phyloP scores from a whole-genome alignment of 805 yeast genomes.

The Starmerella stigmatis region DNA sequence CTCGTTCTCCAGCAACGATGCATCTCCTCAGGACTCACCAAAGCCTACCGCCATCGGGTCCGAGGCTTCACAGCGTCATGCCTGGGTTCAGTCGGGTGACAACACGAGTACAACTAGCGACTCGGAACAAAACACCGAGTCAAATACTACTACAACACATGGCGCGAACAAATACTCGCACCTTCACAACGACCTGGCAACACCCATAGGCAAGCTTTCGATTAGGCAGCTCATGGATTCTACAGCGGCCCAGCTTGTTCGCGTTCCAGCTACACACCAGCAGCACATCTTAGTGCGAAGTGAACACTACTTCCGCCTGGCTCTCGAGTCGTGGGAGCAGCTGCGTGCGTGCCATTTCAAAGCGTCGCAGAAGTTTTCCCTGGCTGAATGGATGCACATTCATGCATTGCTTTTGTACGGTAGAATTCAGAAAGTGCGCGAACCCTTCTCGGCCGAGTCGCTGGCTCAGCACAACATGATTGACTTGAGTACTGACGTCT shows the following conservation, averaged over 20 bases:
- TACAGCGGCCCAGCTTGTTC: background rate
- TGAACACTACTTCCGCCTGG: constrained; percentile 20
- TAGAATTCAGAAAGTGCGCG: constrained; percentile 11
- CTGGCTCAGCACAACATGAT: constrained; percentile 12
- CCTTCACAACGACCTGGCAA: too few species aligned
- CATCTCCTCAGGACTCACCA: background rate
- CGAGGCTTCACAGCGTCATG: too few species aligned
- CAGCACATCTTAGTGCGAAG: constrained; percentile 11
- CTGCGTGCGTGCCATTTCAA: constrained; percentile 17
- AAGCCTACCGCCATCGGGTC: background rate
- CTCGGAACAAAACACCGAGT: too few species aligned
- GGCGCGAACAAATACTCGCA: too few species aligned
- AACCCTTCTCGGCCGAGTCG: background rate
- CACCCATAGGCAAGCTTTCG: background rate
- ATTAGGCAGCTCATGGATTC: background rate
- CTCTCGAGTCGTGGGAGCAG: constrained; percentile 15
- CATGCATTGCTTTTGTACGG: constrained; percentile 20
- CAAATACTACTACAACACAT: too few species aligned
- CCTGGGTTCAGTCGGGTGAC: too few species aligned
- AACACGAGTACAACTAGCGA: too few species aligned
- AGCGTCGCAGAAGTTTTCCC: constrained; percentile 17
- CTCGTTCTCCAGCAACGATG: too few species aligned
- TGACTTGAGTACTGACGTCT: constrained; percentile 6
- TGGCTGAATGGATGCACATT: constrained; percentile 21
- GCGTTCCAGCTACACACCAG: background rate